Evolutionary conservation across 78 protist genomes (phyloP), one percentile per base, ranked within the genome.

Genomic region (Dictyostelium intermedium): DNA sequence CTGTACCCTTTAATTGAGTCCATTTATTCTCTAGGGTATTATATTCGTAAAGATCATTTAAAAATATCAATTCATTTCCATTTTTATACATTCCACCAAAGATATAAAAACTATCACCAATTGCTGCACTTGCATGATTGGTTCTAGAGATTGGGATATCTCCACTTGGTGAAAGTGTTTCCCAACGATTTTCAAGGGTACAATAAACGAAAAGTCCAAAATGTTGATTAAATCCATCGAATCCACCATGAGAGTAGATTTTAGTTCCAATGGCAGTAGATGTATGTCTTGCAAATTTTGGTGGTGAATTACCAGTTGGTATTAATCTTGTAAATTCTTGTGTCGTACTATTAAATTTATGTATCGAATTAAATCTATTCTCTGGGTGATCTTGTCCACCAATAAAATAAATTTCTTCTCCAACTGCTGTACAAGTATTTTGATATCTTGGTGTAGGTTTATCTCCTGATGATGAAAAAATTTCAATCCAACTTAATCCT

Each of bases 391-490:
- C 87, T 74, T 92, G 96, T 6, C 96, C 96, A 41, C 96, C 96
- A 43, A 92, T 77, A 66, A 74, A 92, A 45, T 86, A 85, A 76
- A 92, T 92, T 8, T 43, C 61, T 14, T 50, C 43, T 23, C 87
- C 92, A 43, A 86, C 32, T 4, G 82, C 53, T 1, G 85, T 18
- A 20, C 92, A 70, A 5, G 96, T 76, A 80, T 83, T 82, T 84
- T 85, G 93, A 84, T 84, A 92, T n/a, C 96, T 81, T 37, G 96
- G 78, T 9, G 91, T 25, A 13, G 96, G 96, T 16, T 35, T 77
- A 4, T 78, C 34, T 2, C 96, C 96, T 8, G 43, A 11, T 8
- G 39, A 39, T 13, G 85, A 45, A 4, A 34, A 63, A 13, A 89
- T 89, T 50, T 89, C 87, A 16, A 70, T 80, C 94, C 94, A 89